Evolutionary conservation across 2,329 filamentous ascomycete genomes (phyloP), one percentile per base, ranked within the genome.

Genomic region (Fonsecaea pugnacius): DNA sequence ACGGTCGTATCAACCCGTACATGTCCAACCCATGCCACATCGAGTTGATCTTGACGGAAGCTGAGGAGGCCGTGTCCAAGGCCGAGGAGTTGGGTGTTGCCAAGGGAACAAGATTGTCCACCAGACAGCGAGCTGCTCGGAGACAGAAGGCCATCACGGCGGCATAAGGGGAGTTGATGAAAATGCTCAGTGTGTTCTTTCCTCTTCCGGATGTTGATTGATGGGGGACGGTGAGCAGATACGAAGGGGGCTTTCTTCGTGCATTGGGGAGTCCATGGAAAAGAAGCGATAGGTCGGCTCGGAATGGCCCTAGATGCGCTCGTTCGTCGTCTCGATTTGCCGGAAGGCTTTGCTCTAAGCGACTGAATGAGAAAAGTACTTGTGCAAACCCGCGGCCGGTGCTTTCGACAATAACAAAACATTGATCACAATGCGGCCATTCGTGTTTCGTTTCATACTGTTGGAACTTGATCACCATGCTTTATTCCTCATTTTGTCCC

Each of bases 1-100:
- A 99, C 88, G 95, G 95, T 89, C 92, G 95, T 87, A 99, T 99
- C 87, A 99, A 99, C 90, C 95, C 95, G 71, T 99, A 98, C 89
- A 98, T 99, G 96, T 97, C 93, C 75, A 96, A 96, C 89, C 95
- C 95, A 75, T 99, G 94, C 91, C 95, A 99, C 90, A 96, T 99
- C 83, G 96, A 99, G 87, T 86, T 99, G 77, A 99, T 99, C 88
- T 89, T 99, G 76, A 96, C 94, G 79, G 96, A 99, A 88, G 92
- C 87, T 77, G 91, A 96, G 79, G 96, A 99, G 88, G 88, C 90
- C 75, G 92, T 99, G 76, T 87, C 93, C 85, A 99, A 99, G 90
- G 89, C 88, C 69, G 85, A 89, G 74, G 80, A 87, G 70, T 85
- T 88, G 75, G 67, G 54, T 27, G 85, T 83, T 70, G 83, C 84